Conservation (phyloP, 305 asterid genomes). For the Solanum hybrid region DNA sequence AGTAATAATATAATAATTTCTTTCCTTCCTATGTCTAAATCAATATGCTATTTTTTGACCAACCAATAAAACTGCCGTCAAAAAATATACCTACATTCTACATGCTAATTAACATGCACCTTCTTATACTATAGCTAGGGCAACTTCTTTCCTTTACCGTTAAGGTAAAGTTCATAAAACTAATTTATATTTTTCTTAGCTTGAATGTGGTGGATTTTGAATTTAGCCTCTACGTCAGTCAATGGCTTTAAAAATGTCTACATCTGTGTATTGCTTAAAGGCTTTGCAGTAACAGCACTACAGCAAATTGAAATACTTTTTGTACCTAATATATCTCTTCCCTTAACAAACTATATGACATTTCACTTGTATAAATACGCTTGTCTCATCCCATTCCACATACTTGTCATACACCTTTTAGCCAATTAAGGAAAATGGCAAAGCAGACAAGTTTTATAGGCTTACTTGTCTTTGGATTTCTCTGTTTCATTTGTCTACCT, state of each 20-base stretch:
- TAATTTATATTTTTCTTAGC: background rate
- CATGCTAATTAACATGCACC: background rate
- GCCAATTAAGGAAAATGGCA: constrained; percentile 21
- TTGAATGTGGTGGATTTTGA: constrained; percentile 4
- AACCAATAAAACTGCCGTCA: background rate
- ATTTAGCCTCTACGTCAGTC: constrained; percentile 23
- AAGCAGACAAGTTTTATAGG: constrained; percentile 2
- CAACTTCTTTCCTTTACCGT: constrained; percentile 25
- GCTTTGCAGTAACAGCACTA: constrained; percentile 22
- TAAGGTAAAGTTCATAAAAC: constrained; percentile 28
- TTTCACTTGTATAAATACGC: constrained; percentile 20
- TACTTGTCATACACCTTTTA: background rate
- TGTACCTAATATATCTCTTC: constrained; percentile 22
- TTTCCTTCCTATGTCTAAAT: background rate
- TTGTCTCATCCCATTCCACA: background rate
- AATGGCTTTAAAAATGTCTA: constrained; percentile 20
- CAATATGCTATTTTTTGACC: background rate
- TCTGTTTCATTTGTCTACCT: constrained; percentile 21
- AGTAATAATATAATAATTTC: background rate
- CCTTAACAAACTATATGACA: constrained; percentile 29
- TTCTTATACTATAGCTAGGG: background rate
- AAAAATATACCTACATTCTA: background rate
- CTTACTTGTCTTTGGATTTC: constrained; percentile 15
- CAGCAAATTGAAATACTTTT: constrained; percentile 9
- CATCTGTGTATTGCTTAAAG: constrained; percentile 47